Evolutionary conservation across 2,329 filamentous ascomycete genomes (phyloP).

Genomic region (Aspergillus sp.): DNA sequence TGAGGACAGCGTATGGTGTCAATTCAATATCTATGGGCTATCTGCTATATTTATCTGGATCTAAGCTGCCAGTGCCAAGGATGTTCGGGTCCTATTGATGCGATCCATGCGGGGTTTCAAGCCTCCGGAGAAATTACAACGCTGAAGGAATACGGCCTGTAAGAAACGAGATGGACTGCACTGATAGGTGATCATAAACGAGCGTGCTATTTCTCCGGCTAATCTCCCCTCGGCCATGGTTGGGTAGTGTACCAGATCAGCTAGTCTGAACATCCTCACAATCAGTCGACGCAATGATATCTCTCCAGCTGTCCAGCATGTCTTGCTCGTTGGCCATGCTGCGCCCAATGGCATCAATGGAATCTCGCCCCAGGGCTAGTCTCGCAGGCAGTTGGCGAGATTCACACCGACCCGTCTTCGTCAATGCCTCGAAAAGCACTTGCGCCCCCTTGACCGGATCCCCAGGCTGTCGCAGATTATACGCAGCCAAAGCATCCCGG

Average conservation of each 20-base stretch:
- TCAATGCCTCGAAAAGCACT: slow-evolving; percentile 14
- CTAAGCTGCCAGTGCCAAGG: background rate
- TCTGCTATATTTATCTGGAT: too few species aligned
- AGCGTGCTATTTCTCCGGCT: too few species aligned
- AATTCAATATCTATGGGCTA: too few species aligned
- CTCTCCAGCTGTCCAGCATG: slow-evolving; percentile 8
- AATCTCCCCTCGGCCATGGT: too few species aligned
- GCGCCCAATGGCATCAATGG: slow-evolving; percentile 2
- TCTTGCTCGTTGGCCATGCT: slow-evolving; percentile 6
- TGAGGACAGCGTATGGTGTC: background rate
- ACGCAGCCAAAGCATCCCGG: slow-evolving; percentile 2
- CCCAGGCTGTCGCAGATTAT: slow-evolving; percentile 5
- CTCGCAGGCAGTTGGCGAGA: background rate
- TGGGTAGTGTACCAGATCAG: background rate
- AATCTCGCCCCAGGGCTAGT: slow-evolving; percentile 6
- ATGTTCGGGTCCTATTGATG: slow-evolving; percentile 1
- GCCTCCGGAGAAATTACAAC: background rate
- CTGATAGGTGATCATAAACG: too few species aligned
- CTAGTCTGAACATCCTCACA: slow-evolving; percentile 8
- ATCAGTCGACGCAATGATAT: slow-evolving; percentile 9
- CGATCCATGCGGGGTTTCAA: background rate
- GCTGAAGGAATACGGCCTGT: too few species aligned
- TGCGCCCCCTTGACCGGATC: slow-evolving; percentile 12
- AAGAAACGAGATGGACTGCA: too few species aligned
- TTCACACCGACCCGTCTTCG: slow-evolving; percentile 7